Evolutionary conservation across 129 eudicot species (phyloP).

Genomic region (Erigeron canadensis): DNA sequence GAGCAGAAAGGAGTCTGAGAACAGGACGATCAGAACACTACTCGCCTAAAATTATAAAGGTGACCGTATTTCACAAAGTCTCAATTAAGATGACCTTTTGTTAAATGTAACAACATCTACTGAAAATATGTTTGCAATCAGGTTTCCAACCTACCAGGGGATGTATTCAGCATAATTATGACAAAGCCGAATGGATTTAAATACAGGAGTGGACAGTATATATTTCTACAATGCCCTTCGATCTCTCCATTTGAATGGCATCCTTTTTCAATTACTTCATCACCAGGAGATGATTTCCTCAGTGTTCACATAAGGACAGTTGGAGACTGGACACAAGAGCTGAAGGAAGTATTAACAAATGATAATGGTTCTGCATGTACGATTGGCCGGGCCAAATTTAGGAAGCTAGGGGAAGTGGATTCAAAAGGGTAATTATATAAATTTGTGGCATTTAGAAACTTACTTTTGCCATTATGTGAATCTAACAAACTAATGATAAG

Average conservation of each 20-base stretch:
- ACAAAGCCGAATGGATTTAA: constrained; percentile 86
- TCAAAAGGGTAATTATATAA: constrained; percentile 56
- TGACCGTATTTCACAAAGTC: constrained; percentile 6
- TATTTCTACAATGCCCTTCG: constrained; percentile 87
- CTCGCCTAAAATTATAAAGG: constrained; percentile 80
- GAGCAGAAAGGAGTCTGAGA: constrained; percentile 73
- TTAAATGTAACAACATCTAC: too few species aligned
- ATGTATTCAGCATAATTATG: constrained; percentile 81
- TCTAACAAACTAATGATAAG: not conserved
- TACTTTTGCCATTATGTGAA: not conserved
- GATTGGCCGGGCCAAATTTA: constrained; percentile 77
- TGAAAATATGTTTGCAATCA: constrained; percentile 22
- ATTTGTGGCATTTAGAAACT: constrained; percentile 20
- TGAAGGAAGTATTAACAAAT: constrained; percentile 73
- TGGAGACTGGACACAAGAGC: constrained; percentile 98
- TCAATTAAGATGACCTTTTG: too few species aligned
- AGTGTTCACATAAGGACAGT: constrained; percentile 90
- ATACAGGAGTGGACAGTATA: constrained; percentile 93
- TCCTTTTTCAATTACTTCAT: constrained; percentile 97
- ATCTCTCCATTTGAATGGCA: constrained; percentile 99
- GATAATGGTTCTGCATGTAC: constrained; percentile 52
- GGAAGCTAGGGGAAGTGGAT: constrained; percentile 45
- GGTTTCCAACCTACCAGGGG: constrained; percentile 88
- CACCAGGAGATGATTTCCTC: constrained; percentile 89
- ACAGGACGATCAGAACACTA: constrained; percentile 76